Evolutionary conservation across 768 basidiomycete species (phyloP), one percentile per base, ranked within the genome.

Genomic region (Lactarius tabidus): DNA sequence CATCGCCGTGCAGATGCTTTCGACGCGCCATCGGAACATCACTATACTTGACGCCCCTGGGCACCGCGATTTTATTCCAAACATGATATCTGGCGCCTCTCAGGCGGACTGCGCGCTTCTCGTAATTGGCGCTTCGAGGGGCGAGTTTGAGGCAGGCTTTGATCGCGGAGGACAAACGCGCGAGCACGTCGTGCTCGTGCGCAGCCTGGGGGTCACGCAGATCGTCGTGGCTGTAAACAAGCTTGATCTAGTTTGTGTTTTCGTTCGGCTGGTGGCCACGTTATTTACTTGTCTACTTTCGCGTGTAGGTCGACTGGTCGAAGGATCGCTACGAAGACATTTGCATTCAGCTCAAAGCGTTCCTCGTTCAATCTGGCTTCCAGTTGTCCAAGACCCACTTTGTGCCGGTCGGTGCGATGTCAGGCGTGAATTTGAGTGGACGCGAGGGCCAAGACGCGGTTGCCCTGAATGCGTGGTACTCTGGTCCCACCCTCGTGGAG

Each of bases 41-140:
- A 97, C 94, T 1, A 85, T 99, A n/a, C 84, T 99, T 35, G 97
- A 99, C 71, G 96, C 96, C 0, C 97, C 97, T 0, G 97, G 97
- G 0, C 97, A 99, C 76, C 90, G 88, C 69, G 97, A 99, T 72
- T 98, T 98, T 71, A 90, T 99, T 67, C 97, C 97, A 1, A 98
- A 98, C 73, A 98, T 98, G 96, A 99, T 99, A 59, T 98, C 95
- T 0, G 97, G 97, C 1, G 96, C 97, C 8, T 88, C 95, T 2
- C 97, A 98, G 75, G 97, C 96, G 0, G 97, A 98, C 70, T 93
- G 93, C 55, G 94, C 97, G 0, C 76, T 98, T 9, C 85, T 98
- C 26, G 95, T 98, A 4, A 87, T 99, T 31, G 97, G 97, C 74
- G 88, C 95, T 1, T 81, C 88, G 6, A 85, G 81, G 1, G 96